These are phyloP conservation scores for sunflower (Helianthus annuus) DNA, from an alignment of 129 eudicot genomes.

Conservation along the genomic window DNA sequence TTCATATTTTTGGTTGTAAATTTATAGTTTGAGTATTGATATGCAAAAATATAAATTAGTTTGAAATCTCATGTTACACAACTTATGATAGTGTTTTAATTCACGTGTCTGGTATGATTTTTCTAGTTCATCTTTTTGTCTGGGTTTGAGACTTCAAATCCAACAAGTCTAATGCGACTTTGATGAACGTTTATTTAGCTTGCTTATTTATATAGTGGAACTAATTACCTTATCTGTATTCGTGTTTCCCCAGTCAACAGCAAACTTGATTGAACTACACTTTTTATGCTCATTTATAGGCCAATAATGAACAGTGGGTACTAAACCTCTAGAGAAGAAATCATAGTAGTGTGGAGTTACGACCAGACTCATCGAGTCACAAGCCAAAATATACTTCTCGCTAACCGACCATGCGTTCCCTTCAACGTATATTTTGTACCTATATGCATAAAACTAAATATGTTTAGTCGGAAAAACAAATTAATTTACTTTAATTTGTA, in stretches of 20 bases:
- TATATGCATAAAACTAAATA: neutral
- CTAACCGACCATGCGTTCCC: slow-evolving; percentile 71
- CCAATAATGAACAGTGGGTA: slow-evolving; percentile 69
- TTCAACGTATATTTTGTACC: slow-evolving; percentile 61
- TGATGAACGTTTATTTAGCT: too few species aligned
- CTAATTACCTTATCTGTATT: slow-evolving; percentile 38
- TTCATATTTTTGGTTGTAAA: too few species aligned
- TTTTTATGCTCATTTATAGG: slow-evolving; percentile 36
- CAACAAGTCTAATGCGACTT: too few species aligned
- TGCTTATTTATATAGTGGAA: too few species aligned
- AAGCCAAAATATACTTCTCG: slow-evolving; percentile 57
- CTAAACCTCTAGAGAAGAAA: slow-evolving; percentile 58
- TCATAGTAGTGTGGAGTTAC: slow-evolving; percentile 51
- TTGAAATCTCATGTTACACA: too few species aligned
- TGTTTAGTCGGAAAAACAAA: too few species aligned
- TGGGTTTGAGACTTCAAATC: too few species aligned
- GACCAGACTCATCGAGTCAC: slow-evolving; percentile 52
- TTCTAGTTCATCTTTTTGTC: too few species aligned
- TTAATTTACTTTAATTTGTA: neutral
- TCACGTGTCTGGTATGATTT: too few species aligned
- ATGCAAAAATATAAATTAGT: too few species aligned
- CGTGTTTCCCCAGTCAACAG: slow-evolving; percentile 65
- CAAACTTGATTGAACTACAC: slow-evolving; percentile 58
- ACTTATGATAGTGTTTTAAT: too few species aligned
- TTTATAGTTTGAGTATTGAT: too few species aligned